These are phyloP conservation scores for Nannochloris sp. DNA, from an alignment of 139 green algal species.

Conservation along the genomic window DNA sequence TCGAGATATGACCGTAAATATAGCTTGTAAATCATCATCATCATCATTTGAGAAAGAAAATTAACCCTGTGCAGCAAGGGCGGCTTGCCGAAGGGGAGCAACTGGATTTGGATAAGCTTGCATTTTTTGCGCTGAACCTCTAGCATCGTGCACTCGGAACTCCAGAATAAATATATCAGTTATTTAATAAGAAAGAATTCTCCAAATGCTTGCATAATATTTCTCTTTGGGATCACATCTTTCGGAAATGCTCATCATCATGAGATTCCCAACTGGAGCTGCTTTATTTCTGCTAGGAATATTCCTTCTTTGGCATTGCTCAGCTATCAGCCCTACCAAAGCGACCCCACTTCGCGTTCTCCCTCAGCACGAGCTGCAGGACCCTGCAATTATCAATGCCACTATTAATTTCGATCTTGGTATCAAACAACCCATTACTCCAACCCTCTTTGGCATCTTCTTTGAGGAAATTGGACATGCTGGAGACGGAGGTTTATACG, in stretches of 20 bases:
- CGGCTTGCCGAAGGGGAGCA: no score
- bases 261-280: background rate
- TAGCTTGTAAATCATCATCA: background rate
- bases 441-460: constrained; percentile 28
- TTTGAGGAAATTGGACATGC: constrained; percentile 52
- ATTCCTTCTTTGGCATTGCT: background rate
- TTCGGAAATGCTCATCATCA: background rate
- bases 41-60: background rate
- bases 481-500: constrained; percentile 46
- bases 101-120: no score
- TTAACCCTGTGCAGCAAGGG: no score
- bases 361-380: background rate
- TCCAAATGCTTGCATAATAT: no score
- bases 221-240: background rate
- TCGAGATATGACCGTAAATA: background rate
- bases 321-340: background rate
- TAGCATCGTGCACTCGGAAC: background rate
- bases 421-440: background rate
- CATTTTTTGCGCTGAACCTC: background rate
- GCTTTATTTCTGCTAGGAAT: background rate
- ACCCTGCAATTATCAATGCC: background rate
- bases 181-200: no score
- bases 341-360: background rate
- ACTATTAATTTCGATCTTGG: background rate
- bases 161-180: no score